phyloP scores from a whole-genome alignment of 352 stramenopile species.

The Pythium monospermum region DNA sequence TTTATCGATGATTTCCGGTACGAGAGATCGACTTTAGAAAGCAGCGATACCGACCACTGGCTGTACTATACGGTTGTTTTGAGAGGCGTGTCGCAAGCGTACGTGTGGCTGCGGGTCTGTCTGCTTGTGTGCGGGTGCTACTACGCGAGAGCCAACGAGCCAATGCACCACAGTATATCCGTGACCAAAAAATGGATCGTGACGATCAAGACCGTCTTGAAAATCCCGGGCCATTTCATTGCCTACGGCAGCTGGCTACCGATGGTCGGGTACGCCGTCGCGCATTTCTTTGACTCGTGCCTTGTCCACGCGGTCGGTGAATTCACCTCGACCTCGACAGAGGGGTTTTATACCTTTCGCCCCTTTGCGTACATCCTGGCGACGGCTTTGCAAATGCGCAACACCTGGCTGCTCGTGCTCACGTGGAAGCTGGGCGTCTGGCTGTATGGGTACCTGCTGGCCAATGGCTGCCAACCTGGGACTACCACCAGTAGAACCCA shows the following conservation, averaged over 20 bases:
- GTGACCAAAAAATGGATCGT: not conserved
- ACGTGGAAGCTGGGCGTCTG: slow-evolving; percentile 11
- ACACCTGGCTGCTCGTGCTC: slow-evolving; percentile 25
- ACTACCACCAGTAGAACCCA: not conserved
- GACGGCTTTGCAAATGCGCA: slow-evolving; percentile 33
- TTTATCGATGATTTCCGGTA: slow-evolving; percentile 27
- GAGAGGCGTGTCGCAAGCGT: slow-evolving; percentile 8
- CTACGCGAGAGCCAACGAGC: not conserved
- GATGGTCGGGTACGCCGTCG: slow-evolving; percentile 24
- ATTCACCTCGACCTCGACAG: slow-evolving; percentile 18
- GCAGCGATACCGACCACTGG: slow-evolving; percentile 1
- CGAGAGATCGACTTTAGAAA: slow-evolving; percentile 10
- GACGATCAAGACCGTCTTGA: slow-evolving; percentile 3
- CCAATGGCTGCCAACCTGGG: not conserved
- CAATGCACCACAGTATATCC: not conserved
- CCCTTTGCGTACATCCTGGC: slow-evolving; percentile 11
- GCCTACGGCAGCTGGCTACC: slow-evolving; percentile 30
- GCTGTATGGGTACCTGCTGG: not conserved
- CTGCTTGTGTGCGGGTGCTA: slow-evolving; percentile 14
- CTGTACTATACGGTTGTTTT: not conserved
- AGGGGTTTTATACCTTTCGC: slow-evolving; percentile 20
- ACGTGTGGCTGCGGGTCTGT: slow-evolving; percentile 16
- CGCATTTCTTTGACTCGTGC: slow-evolving; percentile 23
- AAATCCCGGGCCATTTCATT: slow-evolving; percentile 17
- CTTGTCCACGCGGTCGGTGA: slow-evolving; percentile 22